A percentile compares a stretch with the other conserved stretches of the same genome.
Evolutionary conservation across 495 filamentous ascomycete species (phyloP).

Genomic region (Penicillium diatomitis): DNA sequence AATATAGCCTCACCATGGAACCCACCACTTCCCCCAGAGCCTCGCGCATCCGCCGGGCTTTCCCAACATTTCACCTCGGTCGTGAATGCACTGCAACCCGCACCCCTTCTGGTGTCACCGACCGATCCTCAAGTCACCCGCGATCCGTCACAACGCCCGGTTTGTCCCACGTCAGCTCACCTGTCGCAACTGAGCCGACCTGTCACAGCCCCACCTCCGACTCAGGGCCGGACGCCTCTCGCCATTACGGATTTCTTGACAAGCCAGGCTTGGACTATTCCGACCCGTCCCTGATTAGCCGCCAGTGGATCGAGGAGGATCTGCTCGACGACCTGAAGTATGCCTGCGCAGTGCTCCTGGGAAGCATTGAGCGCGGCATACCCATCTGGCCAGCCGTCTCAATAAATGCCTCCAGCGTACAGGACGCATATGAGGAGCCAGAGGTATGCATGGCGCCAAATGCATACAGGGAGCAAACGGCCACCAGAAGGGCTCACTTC

Average conservation of each 20-base stretch:
- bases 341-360: slow-evolving; percentile 14
- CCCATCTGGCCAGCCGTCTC: slow-evolving; percentile 6
- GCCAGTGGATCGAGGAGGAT: slow-evolving; percentile 15
- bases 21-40: slow-evolving; percentile 18
- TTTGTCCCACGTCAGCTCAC: slow-evolving; percentile 3
- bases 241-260: slow-evolving; percentile 16
- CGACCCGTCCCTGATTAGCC: slow-evolving; percentile 10
- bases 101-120: slow-evolving; percentile 2
- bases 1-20: slow-evolving; percentile 10
- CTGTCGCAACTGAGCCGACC: not conserved
- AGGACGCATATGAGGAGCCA: too few species aligned
- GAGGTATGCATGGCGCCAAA: too few species aligned
- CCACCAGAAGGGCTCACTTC: too few species aligned
- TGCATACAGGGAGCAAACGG: too few species aligned
- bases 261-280: slow-evolving; percentile 16
- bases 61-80: slow-evolving; percentile 5
- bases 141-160: slow-evolving; percentile 14
- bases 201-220: slow-evolving; percentile 4
- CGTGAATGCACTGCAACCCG: slow-evolving; percentile 9
- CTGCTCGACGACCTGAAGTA: slow-evolving; percentile 16
- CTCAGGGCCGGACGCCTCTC: not conserved
- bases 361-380: slow-evolving; percentile 18
- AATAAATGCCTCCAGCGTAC: too few species aligned
- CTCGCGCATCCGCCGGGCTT: slow-evolving; percentile 15
- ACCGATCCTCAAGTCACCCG: slow-evolving; percentile 7